Evolutionary conservation across 371 early-diverging fungal species (phyloP).

Genomic region (Rhizopus sp.): DNA sequence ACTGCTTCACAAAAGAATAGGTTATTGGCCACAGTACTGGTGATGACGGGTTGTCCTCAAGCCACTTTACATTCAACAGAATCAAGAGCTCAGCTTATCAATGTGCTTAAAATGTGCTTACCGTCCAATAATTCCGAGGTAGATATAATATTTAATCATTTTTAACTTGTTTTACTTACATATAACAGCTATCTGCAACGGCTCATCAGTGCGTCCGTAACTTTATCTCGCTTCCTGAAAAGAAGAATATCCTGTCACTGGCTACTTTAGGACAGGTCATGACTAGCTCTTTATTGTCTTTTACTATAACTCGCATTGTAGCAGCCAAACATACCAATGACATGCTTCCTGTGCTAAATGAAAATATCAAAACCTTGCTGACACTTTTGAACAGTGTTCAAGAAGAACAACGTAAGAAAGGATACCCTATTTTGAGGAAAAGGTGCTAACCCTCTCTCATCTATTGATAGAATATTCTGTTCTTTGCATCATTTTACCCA

Average conservation of each 20-base stretch:
- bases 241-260: conserved; percentile 27
- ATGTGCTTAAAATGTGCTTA: conserved; percentile 31
- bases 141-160: background rate
- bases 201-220: conserved; percentile 56
- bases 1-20: conserved; percentile 37
- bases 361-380: conserved; percentile 49
- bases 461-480: conserved; percentile 22
- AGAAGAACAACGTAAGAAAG: conserved; percentile 44
- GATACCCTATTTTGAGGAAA: background rate
- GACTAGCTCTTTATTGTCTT: conserved; percentile 33
- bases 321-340: conserved; percentile 16
- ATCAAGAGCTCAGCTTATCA: conserved; percentile 25
- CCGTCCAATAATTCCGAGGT: conserved; percentile 34
- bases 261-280: conserved; percentile 33
- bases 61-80: conserved; percentile 31
- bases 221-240: conserved; percentile 44
- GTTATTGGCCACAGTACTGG: conserved; percentile 41
- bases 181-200: conserved; percentile 36
- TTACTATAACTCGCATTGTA: conserved; percentile 33
- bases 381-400: conserved; percentile 25
- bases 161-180: background rate
- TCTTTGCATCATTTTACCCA: conserved; percentile 41
- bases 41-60: conserved; percentile 47
- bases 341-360: conserved; percentile 24
- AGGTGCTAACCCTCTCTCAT: background rate